Conservation (phyloP, 306 rosid species). For the Dalbergia cochinchinensis region DNA sequence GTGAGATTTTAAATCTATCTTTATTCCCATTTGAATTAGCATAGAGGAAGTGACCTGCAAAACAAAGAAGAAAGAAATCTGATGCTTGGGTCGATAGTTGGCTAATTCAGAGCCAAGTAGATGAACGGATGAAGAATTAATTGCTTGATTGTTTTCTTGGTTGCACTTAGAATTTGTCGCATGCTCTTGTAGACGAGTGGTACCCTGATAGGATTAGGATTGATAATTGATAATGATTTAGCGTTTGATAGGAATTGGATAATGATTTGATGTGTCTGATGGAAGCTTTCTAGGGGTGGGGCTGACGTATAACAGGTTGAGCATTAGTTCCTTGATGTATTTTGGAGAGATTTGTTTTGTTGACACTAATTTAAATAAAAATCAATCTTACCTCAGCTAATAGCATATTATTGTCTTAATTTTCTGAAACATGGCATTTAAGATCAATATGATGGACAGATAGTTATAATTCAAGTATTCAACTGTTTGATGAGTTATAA, state of each 20-base stretch:
- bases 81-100: neutral
- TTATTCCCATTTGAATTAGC: neutral
- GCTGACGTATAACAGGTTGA: no score
- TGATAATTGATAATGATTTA: neutral
- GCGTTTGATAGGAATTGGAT: conserved; percentile 1
- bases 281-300: no score
- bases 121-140: neutral
- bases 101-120: neutral
- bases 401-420: no score
- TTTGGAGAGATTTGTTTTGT: no score
- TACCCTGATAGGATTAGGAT: neutral
- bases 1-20: neutral
- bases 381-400: no score
- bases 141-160: neutral
- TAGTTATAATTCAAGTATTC: no score
- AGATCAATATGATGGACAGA: no score
- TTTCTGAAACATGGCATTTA: no score
- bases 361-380: no score
- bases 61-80: neutral
- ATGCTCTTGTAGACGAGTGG: neutral
- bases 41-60: neutral
- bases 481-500: no score
- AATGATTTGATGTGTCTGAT: neutral
- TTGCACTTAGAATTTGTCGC: neutral
- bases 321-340: no score